Percentiles rank a stretch among this genome's conserved stretches.
These are phyloP conservation scores for Colletotrichum endophyticum DNA, from an alignment of 2,329 filamentous ascomycete species.

Conservation along the genomic window DNA sequence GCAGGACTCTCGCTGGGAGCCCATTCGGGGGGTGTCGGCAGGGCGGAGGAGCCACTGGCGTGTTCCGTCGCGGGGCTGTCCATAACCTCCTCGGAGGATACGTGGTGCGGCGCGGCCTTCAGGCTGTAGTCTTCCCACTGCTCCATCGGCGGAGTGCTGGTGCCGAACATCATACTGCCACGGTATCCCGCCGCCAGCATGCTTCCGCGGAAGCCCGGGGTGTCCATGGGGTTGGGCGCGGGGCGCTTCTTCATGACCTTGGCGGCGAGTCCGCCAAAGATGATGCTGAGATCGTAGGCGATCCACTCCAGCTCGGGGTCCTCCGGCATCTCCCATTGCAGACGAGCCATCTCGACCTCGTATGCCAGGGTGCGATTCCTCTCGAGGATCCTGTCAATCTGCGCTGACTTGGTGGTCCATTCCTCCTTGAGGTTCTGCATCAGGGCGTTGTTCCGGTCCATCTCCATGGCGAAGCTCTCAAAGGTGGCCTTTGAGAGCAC, in stretches of 20 bases:
- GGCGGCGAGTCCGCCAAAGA: constrained; percentile 35
- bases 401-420: constrained; percentile 40
- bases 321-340: constrained; percentile 6
- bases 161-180: constrained; percentile 16
- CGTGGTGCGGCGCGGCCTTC: constrained; percentile 20
- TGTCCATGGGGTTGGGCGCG: background rate
- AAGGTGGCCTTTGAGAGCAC: constrained; percentile 18
- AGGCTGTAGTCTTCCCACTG: constrained; percentile 11
- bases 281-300: constrained; percentile 3
- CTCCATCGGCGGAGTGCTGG: constrained; percentile 13
- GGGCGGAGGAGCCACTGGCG: constrained; percentile 37
- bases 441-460: constrained; percentile 33
- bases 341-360: background rate
- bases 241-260: constrained; percentile 7
- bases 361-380: constrained; percentile 32
- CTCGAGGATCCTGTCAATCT: constrained; percentile 37
- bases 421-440: constrained; percentile 42
- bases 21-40: constrained; percentile 41
- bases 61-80: constrained; percentile 39
- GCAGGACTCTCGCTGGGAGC: background rate
- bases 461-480: constrained; percentile 15
- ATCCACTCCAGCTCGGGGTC: constrained; percentile 11
- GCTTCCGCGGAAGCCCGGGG: background rate
- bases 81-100: constrained; percentile 39
- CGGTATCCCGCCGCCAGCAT: constrained; percentile 15